phyloP scores from a whole-genome alignment of 1,284 basidiomycete species.

The Phylloporus sp. region DNA sequence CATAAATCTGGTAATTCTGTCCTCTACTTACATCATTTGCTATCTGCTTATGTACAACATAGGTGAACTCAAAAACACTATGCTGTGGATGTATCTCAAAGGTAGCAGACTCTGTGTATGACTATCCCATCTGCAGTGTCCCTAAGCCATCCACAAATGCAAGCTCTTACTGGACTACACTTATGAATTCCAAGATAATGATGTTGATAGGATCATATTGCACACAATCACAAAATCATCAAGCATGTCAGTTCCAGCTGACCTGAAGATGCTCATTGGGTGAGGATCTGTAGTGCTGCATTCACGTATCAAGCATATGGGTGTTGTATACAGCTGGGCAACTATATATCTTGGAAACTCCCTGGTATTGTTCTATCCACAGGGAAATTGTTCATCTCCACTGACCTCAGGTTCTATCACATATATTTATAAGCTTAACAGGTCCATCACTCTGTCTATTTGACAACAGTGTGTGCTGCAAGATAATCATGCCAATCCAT shows the following conservation, averaged over 20 bases:
- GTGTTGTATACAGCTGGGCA: slow-evolving; percentile 8
- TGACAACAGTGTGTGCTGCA: not conserved
- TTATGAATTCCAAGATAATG: not conserved
- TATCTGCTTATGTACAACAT: not conserved
- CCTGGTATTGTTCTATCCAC: slow-evolving; percentile 9
- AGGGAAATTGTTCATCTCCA: not conserved
- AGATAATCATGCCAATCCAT: not conserved
- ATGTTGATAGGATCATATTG: not conserved
- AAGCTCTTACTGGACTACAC: not conserved
- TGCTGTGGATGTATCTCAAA: not conserved
- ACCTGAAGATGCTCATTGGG: not conserved
- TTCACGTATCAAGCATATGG: slow-evolving; percentile 1
- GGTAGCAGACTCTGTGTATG: not conserved
- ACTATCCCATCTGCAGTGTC: not conserved
- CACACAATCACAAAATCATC: too few species aligned
- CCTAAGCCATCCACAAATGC: not conserved
- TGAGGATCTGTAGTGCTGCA: not conserved
- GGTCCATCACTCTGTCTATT: not conserved
- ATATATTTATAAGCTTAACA: not conserved
- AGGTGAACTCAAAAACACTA: not conserved
- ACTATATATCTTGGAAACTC: slow-evolving; percentile 11
- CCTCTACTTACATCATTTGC: too few species aligned
- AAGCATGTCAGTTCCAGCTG: too few species aligned
- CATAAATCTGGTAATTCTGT: not conserved
- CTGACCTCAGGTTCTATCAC: not conserved